Conservation (phyloP, 208 protist genomes). For the Tritrichomonas musculus region DNA sequence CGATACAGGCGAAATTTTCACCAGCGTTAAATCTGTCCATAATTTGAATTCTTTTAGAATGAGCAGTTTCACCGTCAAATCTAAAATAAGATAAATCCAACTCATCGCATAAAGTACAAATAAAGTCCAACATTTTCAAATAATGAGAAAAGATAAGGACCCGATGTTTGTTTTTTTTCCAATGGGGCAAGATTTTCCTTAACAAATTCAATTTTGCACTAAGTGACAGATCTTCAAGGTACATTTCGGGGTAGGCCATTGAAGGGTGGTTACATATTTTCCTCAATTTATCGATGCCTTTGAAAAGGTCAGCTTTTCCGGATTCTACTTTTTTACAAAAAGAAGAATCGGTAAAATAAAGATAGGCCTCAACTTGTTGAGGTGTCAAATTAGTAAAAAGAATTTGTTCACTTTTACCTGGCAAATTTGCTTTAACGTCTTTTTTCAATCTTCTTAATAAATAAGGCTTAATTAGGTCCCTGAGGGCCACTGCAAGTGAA, state of each 20-base stretch:
- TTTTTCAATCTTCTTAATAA: conserved; percentile 84
- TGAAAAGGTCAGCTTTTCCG: conserved; percentile 26
- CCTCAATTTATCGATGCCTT: conserved; percentile 51
- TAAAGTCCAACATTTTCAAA: neutral
- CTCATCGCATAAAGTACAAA: neutral
- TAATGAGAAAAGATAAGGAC: conserved; percentile 85
- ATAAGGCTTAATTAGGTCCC: conserved; percentile 82
- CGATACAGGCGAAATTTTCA: conserved; percentile 74
- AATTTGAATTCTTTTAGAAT: conserved; percentile 45
- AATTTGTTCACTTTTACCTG: conserved; percentile 77
- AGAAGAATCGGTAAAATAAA: conserved; percentile 64
- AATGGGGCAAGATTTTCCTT: conserved; percentile 73
- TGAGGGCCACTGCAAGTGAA: conserved; percentile 75
- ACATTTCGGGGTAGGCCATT: conserved; percentile 47
- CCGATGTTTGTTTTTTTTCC: conserved; percentile 73
- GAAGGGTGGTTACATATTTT: conserved; percentile 78
- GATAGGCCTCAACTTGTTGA: conserved; percentile 75
- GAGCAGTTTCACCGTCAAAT: conserved; percentile 23
- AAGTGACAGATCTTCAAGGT: neutral
- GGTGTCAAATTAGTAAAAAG: conserved; percentile 82
- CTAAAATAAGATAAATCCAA: neutral
- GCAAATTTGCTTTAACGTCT: conserved; percentile 74
- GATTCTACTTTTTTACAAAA: neutral
- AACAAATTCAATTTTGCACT: conserved; percentile 77
- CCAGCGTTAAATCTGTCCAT: conserved; percentile 88